A percentile compares a stretch with the other conserved stretches of the same genome.
Conservation (phyloP, 352 stramenopile species). For the Pythium utonaiense region DNA sequence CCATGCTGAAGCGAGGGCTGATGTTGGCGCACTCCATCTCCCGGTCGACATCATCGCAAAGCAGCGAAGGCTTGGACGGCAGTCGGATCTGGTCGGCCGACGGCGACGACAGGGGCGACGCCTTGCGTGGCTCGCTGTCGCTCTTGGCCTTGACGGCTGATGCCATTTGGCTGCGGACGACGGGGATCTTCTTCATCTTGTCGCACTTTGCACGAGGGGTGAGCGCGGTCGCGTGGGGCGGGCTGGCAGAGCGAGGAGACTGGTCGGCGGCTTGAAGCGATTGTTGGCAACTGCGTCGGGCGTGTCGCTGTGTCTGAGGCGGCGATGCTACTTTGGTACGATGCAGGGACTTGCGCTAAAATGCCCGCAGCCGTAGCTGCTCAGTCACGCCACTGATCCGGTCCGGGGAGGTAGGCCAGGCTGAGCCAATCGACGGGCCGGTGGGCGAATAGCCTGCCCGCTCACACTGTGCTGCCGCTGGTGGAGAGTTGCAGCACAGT, state of each 20-base stretch:
- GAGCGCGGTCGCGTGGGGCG: neutral
- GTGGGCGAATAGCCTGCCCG: no score
- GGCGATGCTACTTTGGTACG: neutral
- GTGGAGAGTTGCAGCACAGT: neutral
- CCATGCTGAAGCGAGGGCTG: constrained; percentile 13
- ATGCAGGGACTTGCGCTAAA: neutral
- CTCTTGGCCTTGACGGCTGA: constrained; percentile 17
- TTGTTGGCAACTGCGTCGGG: neutral
- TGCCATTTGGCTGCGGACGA: constrained; percentile 11
- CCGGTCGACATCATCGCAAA: constrained; percentile 24
- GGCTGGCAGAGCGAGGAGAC: no score
- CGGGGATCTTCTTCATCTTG: constrained; percentile 20
- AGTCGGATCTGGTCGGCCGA: constrained; percentile 3
- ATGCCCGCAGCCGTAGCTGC: neutral
- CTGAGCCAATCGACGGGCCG: no score
- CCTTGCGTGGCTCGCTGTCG: constrained; percentile 19
- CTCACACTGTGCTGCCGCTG: no score
- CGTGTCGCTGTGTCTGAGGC: neutral
- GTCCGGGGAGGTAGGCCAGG: neutral
- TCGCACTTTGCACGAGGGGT: neutral
- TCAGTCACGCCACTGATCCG: neutral
- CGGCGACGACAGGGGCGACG: constrained; percentile 18
- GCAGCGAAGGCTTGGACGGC: constrained; percentile 2
- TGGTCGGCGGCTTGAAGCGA: neutral
- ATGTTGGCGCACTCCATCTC: constrained; percentile 22